phyloP scores from a whole-genome alignment of 2,329 filamentous ascomycete species.

The Lecanicillium sp. region DNA sequence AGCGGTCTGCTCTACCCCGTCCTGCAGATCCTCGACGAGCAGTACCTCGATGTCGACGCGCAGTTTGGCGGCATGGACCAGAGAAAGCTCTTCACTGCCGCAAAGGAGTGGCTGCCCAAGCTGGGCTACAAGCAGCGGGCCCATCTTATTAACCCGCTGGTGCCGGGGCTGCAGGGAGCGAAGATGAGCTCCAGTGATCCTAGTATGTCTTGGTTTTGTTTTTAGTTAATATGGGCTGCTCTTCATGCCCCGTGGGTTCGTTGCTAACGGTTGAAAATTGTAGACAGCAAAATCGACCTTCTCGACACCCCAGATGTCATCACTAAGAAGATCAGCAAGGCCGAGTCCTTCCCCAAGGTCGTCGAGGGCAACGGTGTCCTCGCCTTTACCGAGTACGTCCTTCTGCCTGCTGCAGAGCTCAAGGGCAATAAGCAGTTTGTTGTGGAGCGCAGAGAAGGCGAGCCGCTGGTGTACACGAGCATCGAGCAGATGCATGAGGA shows the following conservation, averaged over 20 bases:
- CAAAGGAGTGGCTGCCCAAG: slow-evolving; percentile 77
- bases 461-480: slow-evolving; percentile 71
- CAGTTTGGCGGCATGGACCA: slow-evolving; percentile 82
- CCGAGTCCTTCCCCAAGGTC: slow-evolving; percentile 65
- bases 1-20: slow-evolving; percentile 37
- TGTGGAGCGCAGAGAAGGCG: slow-evolving; percentile 61
- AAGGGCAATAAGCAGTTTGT: slow-evolving; percentile 55
- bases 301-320: slow-evolving; percentile 71
- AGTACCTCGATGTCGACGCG: slow-evolving; percentile 78
- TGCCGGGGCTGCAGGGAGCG: slow-evolving; percentile 72
- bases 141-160: slow-evolving; percentile 60
- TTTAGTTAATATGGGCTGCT: no score
- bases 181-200: slow-evolving; percentile 80
- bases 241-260: no score
- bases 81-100: slow-evolving; percentile 80
- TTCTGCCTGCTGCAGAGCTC: slow-evolving; percentile 70
- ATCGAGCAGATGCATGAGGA: slow-evolving; percentile 72
- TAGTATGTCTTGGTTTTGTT: slow-evolving; percentile 30
- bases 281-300: slow-evolving; percentile 87
- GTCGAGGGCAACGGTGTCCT: slow-evolving; percentile 83
- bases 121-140: slow-evolving; percentile 67
- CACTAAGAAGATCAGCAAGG: slow-evolving; percentile 78
- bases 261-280: slow-evolving; percentile 10
- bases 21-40: slow-evolving; percentile 83
- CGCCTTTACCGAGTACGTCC: slow-evolving; percentile 77